phyloP scores from a whole-genome alignment of 345 rosid genomes.

The Theobroma cacao region DNA sequence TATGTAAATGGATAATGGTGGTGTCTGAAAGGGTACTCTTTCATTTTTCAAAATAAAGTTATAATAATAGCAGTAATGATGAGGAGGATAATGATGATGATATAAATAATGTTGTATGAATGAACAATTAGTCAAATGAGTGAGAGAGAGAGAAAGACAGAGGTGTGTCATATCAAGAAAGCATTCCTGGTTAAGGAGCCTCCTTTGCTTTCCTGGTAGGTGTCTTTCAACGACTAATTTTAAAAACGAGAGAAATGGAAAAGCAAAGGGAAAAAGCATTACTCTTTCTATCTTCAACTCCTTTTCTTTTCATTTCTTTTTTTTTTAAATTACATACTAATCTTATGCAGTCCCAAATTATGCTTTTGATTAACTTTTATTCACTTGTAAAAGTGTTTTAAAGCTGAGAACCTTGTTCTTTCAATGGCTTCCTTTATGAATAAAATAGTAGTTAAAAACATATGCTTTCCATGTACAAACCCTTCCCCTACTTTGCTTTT shows the following conservation, averaged over 20 bases:
- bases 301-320: not conserved
- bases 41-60: not conserved
- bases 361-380: slow-evolving; percentile 20
- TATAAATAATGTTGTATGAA: not conserved
- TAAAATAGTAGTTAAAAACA: slow-evolving; percentile 6
- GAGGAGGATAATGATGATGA: slow-evolving; percentile 19
- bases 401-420: slow-evolving; percentile 38
- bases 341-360: slow-evolving; percentile 11
- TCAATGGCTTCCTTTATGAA: slow-evolving; percentile 22
- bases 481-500: slow-evolving; percentile 7
- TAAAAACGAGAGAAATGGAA: slow-evolving; percentile 1
- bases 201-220: slow-evolving; percentile 39
- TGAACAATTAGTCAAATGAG: slow-evolving; percentile 21
- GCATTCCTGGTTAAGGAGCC: slow-evolving; percentile 28
- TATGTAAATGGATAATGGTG: not conserved
- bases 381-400: slow-evolving; percentile 18
- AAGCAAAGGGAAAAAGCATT: not conserved
- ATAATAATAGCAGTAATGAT: not conserved
- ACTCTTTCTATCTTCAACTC: slow-evolving; percentile 8
- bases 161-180: not conserved
- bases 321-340: not conserved
- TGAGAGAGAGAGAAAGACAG: too few species aligned
- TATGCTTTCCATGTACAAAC: slow-evolving; percentile 16
- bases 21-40: not conserved
- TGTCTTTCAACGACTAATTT: slow-evolving; percentile 31